Conservation (phyloP, 2,329 filamentous ascomycete genomes). For the Fusarium falciforme region DNA sequence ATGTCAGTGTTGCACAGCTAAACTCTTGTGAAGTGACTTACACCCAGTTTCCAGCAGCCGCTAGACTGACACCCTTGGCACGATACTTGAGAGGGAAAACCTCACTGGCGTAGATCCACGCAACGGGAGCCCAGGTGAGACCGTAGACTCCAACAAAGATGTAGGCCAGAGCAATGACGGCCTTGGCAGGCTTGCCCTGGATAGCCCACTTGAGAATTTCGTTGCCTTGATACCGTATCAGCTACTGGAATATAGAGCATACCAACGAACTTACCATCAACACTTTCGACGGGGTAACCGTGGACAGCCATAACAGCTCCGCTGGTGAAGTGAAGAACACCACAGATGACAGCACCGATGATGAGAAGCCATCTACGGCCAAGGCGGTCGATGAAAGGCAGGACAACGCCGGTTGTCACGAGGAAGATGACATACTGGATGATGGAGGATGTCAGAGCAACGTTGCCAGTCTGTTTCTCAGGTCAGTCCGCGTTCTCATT, state of each 20-base stretch:
- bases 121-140: conserved; percentile 61
- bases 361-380: conserved; percentile 61
- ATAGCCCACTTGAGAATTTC: conserved; percentile 59
- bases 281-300: conserved; percentile 56
- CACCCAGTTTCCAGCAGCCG: conserved; percentile 59
- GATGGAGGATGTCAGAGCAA: conserved; percentile 61
- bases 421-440: conserved; percentile 68
- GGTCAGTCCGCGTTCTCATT: not conserved
- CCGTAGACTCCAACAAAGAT: conserved; percentile 55
- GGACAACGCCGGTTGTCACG: conserved; percentile 61
- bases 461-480: conserved; percentile 41
- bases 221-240: conserved; percentile 51
- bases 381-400: conserved; percentile 62
- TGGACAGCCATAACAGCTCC: conserved; percentile 62
- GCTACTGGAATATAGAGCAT: not conserved
- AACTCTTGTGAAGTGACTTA: conserved; percentile 32
- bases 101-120: conserved; percentile 70
- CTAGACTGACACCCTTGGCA: conserved; percentile 64
- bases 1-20: not conserved
- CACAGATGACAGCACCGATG: conserved; percentile 57
- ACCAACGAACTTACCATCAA: conserved; percentile 46
- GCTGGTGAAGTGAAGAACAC: conserved; percentile 59
- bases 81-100: conserved; percentile 60
- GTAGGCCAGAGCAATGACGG: conserved; percentile 63
- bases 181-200: conserved; percentile 57